phyloP scores from a whole-genome alignment of 495 filamentous ascomycete species.

The Penicillium parvum region DNA sequence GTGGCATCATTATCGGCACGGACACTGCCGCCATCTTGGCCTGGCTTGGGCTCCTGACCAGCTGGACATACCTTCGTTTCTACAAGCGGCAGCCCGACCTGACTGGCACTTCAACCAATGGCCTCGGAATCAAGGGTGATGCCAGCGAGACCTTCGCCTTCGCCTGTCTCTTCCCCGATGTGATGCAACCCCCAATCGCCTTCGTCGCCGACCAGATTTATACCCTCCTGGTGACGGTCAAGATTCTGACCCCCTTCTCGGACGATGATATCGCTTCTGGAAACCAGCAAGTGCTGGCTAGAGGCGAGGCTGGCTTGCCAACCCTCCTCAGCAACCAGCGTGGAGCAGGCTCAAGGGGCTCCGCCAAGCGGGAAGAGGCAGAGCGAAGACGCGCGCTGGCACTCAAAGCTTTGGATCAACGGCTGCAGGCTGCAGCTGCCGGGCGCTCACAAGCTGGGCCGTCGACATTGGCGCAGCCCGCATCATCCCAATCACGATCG shows the following conservation, averaged over 20 bases:
- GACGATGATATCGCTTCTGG: slow-evolving; percentile 77
- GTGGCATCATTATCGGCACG: slow-evolving; percentile 77
- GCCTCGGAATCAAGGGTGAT: slow-evolving; percentile 64
- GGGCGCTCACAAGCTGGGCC: slow-evolving; percentile 31
- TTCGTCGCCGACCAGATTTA: slow-evolving; percentile 72
- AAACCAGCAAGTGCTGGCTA: slow-evolving; percentile 63
- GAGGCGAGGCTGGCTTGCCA: slow-evolving; percentile 64
- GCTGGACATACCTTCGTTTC: slow-evolving; percentile 96
- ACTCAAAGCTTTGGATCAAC: slow-evolving; percentile 85
- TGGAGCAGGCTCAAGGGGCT: slow-evolving; percentile 38
- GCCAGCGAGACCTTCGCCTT: slow-evolving; percentile 95
- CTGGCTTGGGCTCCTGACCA: slow-evolving; percentile 75
- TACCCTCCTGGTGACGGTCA: slow-evolving; percentile 63
- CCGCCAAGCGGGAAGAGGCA: slow-evolving; percentile 75
- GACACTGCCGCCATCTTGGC: slow-evolving; percentile 77
- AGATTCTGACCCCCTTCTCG: slow-evolving; percentile 81
- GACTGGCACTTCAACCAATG: slow-evolving; percentile 49
- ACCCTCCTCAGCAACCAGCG: slow-evolving; percentile 49
- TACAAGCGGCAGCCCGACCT: slow-evolving; percentile 74
- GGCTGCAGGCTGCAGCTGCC: slow-evolving; percentile 75
- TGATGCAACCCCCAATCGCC: slow-evolving; percentile 70
- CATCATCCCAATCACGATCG: slow-evolving; percentile 38
- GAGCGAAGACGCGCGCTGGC: slow-evolving; percentile 86
- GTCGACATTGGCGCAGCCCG: slow-evolving; percentile 32
- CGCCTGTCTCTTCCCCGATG: slow-evolving; percentile 90